Base-by-base conservation (phyloP, 192 early-diverging fungal genomes). In the Backusella psychrophila region DNA sequence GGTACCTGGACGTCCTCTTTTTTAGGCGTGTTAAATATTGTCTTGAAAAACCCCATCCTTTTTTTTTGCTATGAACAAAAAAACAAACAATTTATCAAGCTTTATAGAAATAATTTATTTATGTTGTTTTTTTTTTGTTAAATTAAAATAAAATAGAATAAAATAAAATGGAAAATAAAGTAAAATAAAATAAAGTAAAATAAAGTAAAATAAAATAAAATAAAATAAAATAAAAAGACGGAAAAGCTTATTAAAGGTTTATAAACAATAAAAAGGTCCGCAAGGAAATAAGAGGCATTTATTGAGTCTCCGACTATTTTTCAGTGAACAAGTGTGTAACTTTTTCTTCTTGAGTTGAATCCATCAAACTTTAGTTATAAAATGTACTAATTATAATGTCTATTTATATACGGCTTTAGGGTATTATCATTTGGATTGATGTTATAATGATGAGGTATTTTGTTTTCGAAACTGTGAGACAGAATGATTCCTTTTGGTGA, bases 31-130 rank as follows among this genome's bases (percentile, higher is more conserved):
- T 73, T 44, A 12, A 73, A 73, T 53, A 73, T 36, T 73, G 72
- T 35, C 72, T 73, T 44, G 49, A 73, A 73, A 31, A 73, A 73
- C n/a, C 72, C 72, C 72, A 73, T 73, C 9, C 26, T 59, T 59
- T 59, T 6, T 59, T 26, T 59, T 21, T 7, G 33, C 3, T 33
- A 3, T 3, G 33, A 33, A 33, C 33, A n/a, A 56, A 56, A 56
- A 59, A 56, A 7, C 0, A 29, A 29, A 29, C 26, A 26, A 21
- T 56, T 56, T 56, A n/a, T 56, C 4, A 6, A 4, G 2, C 19
- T 56, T 23, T 53, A 53, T 19, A 53, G n/a, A 44, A 14, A 44
- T 44, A 17, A 14, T 14, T 46, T 46, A 19, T 46, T 17, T 46
- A 46, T 46, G 15, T 46, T 49, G 0, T 38, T 8, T 38, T 38